These are phyloP conservation scores for Vishniacozyma victoriae DNA, from an alignment of 768 basidiomycete species.

Conservation along the genomic window DNA sequence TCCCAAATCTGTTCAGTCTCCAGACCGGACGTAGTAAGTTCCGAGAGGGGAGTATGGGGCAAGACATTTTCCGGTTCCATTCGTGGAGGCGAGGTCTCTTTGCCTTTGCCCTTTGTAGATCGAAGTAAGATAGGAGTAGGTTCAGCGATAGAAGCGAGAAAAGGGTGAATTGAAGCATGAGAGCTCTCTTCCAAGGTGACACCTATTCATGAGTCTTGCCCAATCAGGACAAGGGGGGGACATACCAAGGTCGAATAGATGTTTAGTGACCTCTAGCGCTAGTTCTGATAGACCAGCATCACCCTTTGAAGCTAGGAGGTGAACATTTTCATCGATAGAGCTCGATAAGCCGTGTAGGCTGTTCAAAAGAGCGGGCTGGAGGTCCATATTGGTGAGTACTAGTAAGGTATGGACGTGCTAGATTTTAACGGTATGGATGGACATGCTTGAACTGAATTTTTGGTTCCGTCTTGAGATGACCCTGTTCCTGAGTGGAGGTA, in stretches of 20 bases:
- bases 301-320: constrained; percentile 34
- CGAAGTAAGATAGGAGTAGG: constrained; percentile 58
- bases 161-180: constrained; percentile 57
- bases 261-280: constrained; percentile 44
- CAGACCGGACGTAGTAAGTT: constrained; percentile 71
- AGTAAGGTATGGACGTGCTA: no score
- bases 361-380: no score
- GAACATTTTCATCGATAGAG: no score
- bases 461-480: no score
- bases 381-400: no score
- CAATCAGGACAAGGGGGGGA: background rate
- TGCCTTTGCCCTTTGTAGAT: constrained; percentile 47
- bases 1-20: constrained; percentile 86
- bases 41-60: constrained; percentile 63
- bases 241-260: constrained; percentile 47
- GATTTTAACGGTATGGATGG: no score
- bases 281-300: constrained; percentile 28
- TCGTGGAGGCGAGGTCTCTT: constrained; percentile 44
- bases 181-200: constrained; percentile 64
- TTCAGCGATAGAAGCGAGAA: constrained; percentile 66
- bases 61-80: constrained; percentile 18
- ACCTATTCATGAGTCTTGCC: constrained; percentile 53
- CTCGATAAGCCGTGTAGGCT: no score
- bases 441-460: no score
- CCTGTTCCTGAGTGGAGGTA: no score